phyloP scores from a whole-genome alignment of 2,329 filamentous ascomycete species.

The Colletotrichum lini region DNA sequence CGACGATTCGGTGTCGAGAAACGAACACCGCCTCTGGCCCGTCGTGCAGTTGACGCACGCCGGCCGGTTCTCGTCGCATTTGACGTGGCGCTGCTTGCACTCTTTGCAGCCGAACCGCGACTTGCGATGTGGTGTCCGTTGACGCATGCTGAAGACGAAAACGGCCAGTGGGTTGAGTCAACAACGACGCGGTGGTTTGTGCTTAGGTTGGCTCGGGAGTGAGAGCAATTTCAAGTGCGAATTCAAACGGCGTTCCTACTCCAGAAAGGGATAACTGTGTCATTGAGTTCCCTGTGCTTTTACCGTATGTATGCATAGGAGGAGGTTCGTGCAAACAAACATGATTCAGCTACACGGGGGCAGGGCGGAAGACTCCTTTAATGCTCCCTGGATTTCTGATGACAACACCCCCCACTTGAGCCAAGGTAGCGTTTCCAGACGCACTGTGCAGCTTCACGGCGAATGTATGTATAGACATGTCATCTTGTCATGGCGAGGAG shows the following conservation, averaged over 20 bases:
- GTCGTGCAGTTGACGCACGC: constrained; percentile 57
- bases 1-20: constrained; percentile 20
- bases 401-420: neutral
- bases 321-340: neutral
- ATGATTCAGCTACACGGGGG: neutral
- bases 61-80: constrained; percentile 60
- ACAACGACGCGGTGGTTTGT: neutral
- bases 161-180: neutral
- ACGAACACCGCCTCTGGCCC: constrained; percentile 55
- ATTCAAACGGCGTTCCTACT: no score
- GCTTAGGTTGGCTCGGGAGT: no score
- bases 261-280: no score
- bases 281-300: no score
- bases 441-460: constrained; percentile 16
- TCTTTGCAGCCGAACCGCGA: constrained; percentile 57
- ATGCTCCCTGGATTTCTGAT: neutral
- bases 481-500: neutral
- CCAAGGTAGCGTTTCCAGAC: constrained; percentile 5
- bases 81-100: constrained; percentile 58
- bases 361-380: constrained; percentile 17
- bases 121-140: constrained; percentile 51
- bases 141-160: constrained; percentile 7
- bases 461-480: neutral
- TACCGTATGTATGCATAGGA: neutral
- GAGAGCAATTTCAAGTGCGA: no score